Evolutionary conservation across 192 early-diverging fungal genomes (phyloP).

Genomic region (Coemansia sp.): DNA sequence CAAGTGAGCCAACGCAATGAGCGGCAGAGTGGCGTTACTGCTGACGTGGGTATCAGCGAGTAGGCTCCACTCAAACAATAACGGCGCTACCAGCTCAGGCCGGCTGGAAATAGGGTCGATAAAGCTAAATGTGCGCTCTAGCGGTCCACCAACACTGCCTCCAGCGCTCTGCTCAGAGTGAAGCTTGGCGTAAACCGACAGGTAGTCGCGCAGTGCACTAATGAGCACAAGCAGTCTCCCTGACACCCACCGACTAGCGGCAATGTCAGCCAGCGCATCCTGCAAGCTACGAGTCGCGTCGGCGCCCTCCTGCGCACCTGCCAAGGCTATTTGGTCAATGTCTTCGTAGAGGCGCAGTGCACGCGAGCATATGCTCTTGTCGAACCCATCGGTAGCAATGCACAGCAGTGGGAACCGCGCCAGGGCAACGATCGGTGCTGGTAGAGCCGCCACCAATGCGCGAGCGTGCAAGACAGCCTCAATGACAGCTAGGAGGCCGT

Average conservation of each 20-base stretch:
- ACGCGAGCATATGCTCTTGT: conserved; percentile 3
- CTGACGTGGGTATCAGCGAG: neutral
- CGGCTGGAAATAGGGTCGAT: conserved; percentile 8
- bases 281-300: neutral
- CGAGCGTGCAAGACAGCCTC: neutral
- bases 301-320: neutral
- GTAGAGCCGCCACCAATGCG: neutral
- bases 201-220: conserved; percentile 8
- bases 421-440: neutral
- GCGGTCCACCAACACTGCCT: neutral
- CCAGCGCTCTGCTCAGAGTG: neutral
- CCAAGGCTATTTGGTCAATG: conserved; percentile 7
- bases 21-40: neutral
- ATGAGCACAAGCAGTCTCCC: conserved; percentile 10
- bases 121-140: neutral
- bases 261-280: neutral
- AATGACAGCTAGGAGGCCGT: neutral
- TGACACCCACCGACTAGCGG: neutral
- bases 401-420: conserved; percentile 19
- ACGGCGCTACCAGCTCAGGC: conserved; percentile 24
- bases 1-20: conserved; percentile 8
- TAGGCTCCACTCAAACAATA: conserved; percentile 18
- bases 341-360: conserved; percentile 10
- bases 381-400: conserved; percentile 15
- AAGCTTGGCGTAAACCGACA: neutral